Percentiles rank a stretch among this genome's conserved stretches.
Evolutionary conservation across 2,329 filamentous ascomycete genomes (phyloP).

Genomic region (Basipetospora chlamydospora): DNA sequence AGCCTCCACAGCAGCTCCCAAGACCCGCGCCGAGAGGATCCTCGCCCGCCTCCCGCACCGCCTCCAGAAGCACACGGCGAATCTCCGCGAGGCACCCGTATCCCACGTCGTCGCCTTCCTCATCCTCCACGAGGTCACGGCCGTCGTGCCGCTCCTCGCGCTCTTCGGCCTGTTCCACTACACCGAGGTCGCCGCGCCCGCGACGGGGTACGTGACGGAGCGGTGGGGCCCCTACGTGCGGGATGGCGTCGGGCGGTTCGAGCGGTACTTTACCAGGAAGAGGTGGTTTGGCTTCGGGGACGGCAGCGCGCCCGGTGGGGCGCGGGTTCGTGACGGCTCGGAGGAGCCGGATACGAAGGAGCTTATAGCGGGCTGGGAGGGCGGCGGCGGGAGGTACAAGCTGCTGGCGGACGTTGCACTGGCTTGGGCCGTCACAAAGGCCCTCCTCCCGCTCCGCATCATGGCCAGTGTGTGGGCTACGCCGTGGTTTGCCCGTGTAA

Average conservation of each 20-base stretch:
- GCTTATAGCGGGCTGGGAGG: constrained; percentile 21
- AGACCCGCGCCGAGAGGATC: constrained; percentile 14
- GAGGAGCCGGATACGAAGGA: constrained; percentile 13
- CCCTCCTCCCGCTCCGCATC: constrained; percentile 63
- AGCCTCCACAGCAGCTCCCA: neutral
- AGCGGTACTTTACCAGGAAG: constrained; percentile 61
- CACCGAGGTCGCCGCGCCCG: constrained; percentile 54
- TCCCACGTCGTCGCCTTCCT: constrained; percentile 79
- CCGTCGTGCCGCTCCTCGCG: constrained; percentile 62
- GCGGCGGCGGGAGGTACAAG: constrained; percentile 32
- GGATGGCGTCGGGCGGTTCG: constrained; percentile 58
- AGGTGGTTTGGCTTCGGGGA: constrained; percentile 60
- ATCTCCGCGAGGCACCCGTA: constrained; percentile 61
- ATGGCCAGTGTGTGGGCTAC: constrained; percentile 73
- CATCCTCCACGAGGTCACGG: constrained; percentile 82
- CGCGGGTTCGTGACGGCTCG: constrained; percentile 17
- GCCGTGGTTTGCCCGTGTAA: constrained; percentile 71
- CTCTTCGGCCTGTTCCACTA: constrained; percentile 72
- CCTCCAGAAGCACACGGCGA: constrained; percentile 53
- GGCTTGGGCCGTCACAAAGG: constrained; percentile 84
- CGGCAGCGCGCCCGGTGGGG: neutral
- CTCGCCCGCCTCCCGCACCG: constrained; percentile 45
- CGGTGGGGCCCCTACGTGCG: constrained; percentile 36
- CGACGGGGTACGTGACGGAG: constrained; percentile 34
- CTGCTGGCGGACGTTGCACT: constrained; percentile 62